phyloP scores from a whole-genome alignment of 2,329 filamentous ascomycete genomes.

The Hirsutella thompsonii region DNA sequence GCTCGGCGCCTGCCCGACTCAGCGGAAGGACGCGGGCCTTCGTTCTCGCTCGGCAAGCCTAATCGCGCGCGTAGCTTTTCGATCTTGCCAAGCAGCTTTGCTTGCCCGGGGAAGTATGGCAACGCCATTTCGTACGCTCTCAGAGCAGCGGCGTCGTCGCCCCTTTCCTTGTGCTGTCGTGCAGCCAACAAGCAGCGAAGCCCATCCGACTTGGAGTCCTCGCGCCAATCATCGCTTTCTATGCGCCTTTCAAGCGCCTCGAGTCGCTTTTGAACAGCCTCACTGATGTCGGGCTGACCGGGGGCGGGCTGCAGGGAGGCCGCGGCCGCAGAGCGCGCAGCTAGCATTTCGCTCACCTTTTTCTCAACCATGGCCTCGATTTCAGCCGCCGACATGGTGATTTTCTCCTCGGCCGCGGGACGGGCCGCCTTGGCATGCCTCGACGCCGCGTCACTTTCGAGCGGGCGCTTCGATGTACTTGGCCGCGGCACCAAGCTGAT shows the following conservation, averaged over 20 bases:
- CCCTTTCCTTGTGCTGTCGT: constrained; percentile 75
- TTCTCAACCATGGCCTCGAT: constrained; percentile 89
- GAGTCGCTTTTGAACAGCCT: constrained; percentile 67
- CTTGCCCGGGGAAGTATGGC: constrained; percentile 75
- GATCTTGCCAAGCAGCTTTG: constrained; percentile 62
- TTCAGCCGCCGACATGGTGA: constrained; percentile 52
- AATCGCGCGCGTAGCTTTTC: constrained; percentile 45
- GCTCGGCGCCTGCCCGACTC: constrained; percentile 1
- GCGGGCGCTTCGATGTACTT: constrained; percentile 25
- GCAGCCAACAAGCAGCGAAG: constrained; percentile 81
- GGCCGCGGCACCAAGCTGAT: constrained; percentile 5
- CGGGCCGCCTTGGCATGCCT: constrained; percentile 37
- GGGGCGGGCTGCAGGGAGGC: constrained; percentile 16
- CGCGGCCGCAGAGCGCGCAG: constrained; percentile 47
- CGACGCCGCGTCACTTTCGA: constrained; percentile 23
- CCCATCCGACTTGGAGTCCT: constrained; percentile 69
- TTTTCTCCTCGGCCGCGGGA: constrained; percentile 17
- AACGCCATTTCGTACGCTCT: constrained; percentile 78
- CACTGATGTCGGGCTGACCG: constrained; percentile 44
- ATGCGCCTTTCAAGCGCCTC: constrained; percentile 82
- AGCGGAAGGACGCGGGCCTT: constrained; percentile 1
- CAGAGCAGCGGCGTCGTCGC: constrained; percentile 65
- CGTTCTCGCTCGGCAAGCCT: constrained; percentile 11
- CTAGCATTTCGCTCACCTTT: constrained; percentile 81
- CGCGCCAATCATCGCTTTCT: constrained; percentile 45